Conservation (phyloP, 2,329 filamentous ascomycete genomes). For the Ambrosiella beaveri region DNA sequence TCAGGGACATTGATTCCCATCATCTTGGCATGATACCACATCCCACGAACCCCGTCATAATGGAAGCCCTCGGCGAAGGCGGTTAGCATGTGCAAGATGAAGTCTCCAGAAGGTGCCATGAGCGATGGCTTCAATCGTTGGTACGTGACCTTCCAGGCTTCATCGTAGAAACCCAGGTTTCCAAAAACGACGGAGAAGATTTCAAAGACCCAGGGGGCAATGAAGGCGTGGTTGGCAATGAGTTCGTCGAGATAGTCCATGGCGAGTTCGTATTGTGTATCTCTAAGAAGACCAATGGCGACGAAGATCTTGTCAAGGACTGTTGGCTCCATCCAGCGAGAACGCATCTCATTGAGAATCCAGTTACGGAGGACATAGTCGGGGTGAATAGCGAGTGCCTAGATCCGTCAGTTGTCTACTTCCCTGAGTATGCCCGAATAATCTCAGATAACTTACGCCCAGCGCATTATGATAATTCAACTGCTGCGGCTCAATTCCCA, state of each 20-base stretch:
- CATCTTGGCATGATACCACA: conserved; percentile 47
- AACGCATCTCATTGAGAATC: conserved; percentile 56
- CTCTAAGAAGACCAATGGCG: conserved; percentile 58
- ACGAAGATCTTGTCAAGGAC: conserved; percentile 42
- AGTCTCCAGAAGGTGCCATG: conserved; percentile 24
- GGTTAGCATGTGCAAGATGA: conserved; percentile 63
- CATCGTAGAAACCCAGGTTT: conserved; percentile 56
- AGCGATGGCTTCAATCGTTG: conserved; percentile 27
- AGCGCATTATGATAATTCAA: conserved; percentile 56
- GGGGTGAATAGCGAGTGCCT: conserved; percentile 66
- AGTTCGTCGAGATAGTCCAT: conserved; percentile 53
- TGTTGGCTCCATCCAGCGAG: conserved; percentile 41
- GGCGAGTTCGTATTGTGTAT: conserved; percentile 69
- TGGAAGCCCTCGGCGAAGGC: conserved; percentile 48
- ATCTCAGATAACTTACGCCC: conserved; percentile 28
- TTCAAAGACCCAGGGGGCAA: conserved; percentile 62
- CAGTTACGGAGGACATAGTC: conserved; percentile 61
- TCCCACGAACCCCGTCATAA: conserved; percentile 45
- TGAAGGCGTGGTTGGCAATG: conserved; percentile 32
- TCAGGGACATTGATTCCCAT: conserved; percentile 30
- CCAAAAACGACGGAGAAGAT: conserved; percentile 59
- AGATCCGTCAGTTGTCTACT: neutral
- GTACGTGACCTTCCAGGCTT: conserved; percentile 52
- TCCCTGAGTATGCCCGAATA: neutral
- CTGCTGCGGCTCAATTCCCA: conserved; percentile 44